phyloP scores from a whole-genome alignment of 768 basidiomycete genomes.

The Botryobasidium botryosum region DNA sequence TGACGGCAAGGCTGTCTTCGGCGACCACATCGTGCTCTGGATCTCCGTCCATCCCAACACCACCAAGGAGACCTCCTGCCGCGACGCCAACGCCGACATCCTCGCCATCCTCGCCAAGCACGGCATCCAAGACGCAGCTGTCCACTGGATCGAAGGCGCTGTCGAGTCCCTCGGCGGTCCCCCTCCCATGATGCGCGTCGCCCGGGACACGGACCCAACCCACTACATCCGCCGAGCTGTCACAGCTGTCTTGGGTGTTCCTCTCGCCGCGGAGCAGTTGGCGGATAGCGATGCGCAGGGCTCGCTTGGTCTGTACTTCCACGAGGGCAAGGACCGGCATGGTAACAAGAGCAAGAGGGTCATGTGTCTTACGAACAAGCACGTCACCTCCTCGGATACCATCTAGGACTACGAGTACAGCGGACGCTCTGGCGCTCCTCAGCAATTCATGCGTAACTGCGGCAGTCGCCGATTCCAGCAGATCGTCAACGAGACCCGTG shows the following conservation, averaged over 20 bases:
- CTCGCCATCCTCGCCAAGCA: conserved; percentile 4
- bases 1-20: conserved; percentile 4
- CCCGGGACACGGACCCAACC: conserved; percentile 3
- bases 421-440: conserved; percentile 6
- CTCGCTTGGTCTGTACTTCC: conserved; percentile 7
- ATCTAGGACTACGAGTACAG: conserved; percentile 19
- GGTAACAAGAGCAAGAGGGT: conserved; percentile 7
- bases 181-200: conserved; percentile 5
- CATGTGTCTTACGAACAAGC: conserved; percentile 15
- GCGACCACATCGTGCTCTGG: conserved; percentile 6
- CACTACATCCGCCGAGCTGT: conserved; percentile 7
- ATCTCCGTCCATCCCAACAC: conserved; percentile 7
- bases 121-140: conserved; percentile 4
- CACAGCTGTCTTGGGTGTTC: conserved; percentile 4
- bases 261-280: conserved; percentile 9
- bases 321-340: conserved; percentile 3
- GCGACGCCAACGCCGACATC: not conserved
- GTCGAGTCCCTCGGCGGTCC: conserved; percentile 6
- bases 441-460: conserved; percentile 7
- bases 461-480: conserved; percentile 7
- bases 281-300: conserved; percentile 1
- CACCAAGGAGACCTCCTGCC: conserved; percentile 7
- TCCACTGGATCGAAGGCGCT: conserved; percentile 5
- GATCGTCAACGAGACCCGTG: conserved; percentile 8
- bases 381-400: conserved; percentile 14